Evolutionary conservation across 78 protist species (phyloP), one percentile per base, ranked within the genome.

Genomic region (Trichosphaerium sp.): DNA sequence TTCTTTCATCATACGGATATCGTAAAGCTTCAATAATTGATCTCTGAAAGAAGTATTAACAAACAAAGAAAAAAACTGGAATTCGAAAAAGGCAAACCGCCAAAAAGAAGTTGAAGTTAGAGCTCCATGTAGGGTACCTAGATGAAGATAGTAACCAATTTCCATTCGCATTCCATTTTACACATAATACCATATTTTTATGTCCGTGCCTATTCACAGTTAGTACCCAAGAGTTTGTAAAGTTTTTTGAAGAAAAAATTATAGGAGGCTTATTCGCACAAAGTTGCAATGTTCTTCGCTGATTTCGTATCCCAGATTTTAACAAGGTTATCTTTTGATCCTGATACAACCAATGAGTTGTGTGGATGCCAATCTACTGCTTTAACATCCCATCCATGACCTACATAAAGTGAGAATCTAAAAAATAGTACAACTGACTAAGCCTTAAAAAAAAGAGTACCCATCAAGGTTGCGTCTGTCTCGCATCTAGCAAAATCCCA

Each of bases 301-400:
- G 75, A 2, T 14, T 80, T 71, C 12, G 96, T 80, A 41, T 94
- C 98, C 98, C 98, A 94, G n/a, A 94, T 49, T 57, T 81, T 87
- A 51, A 94, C 61, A 8, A 23, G 7, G 14, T 69, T 67, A 43
- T 93, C 97, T 70, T 84, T 84, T 23, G 78, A 25, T 34, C 96
- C 98, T 4, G 89, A 74, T 4, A 71, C 94, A 18, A 94, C 23
- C 37, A 94, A 54, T 5, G 82, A 34, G 63, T 78, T 81, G 4
- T 32, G 14, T 11, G 98, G 96, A 57, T 94, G 98, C 98, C 98
- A 94, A 3, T 67, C 71, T 23, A 61, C 62, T 29, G 82, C 51
- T 56, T 77, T 71, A 12, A 94, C 93, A 54, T 93, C 97, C 84
- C 92, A 82, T 29, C 91, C 94, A 67, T 93, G 97, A 25, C 95